Evolutionary conservation across 1,139 yeast species (phyloP), one percentile per base, ranked within the genome.

Genomic region (Diutina neorugosa): DNA sequence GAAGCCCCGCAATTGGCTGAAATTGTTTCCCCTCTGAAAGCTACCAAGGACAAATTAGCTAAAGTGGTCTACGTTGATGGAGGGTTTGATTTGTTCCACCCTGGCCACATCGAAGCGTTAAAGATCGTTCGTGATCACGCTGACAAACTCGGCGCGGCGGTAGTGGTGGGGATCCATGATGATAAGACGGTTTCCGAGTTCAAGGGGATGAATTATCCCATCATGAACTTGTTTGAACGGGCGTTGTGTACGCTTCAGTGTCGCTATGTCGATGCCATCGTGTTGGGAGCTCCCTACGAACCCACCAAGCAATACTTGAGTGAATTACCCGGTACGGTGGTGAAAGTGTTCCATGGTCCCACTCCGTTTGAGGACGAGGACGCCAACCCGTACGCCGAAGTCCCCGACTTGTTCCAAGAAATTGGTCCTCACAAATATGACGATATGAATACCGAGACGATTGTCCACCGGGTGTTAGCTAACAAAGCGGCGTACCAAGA

Each of bases 181-280:
- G 95, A 87, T 64, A 60, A 62, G 31, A 73, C 77, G 23, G 79
- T 82, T 52, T 82, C 84, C 66, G 60, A 63, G 54, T 70, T 74
- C 62, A 82, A 84, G 63, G 91, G 91, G 9, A 69, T 75, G 54
- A 82, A 83, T 64, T 81, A 82, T 62, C 96, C 96, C 18, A 83
- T 90, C 52, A 93, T 93, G 98, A 89, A 86, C 62, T 62, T 86
- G 27, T 79, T 85, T 57, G 98, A 93, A 66, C 78, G 98, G 58
- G 79, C 93, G 0, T 71, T 93, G 57, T 89, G 96, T 66, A 93
- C 89, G 9, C 70, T 93, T 60, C 96, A 91, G 66, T 89, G 97
- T 67, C 78, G 78, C 55, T 86, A 84, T 60, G 91, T 91, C 31
- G 96, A 90, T 63, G 89, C 86, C 0, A 74, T 89, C 11, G 69